phyloP scores from a whole-genome alignment of 768 basidiomycete genomes.

The Trichaptum fuscoviolaceum region DNA sequence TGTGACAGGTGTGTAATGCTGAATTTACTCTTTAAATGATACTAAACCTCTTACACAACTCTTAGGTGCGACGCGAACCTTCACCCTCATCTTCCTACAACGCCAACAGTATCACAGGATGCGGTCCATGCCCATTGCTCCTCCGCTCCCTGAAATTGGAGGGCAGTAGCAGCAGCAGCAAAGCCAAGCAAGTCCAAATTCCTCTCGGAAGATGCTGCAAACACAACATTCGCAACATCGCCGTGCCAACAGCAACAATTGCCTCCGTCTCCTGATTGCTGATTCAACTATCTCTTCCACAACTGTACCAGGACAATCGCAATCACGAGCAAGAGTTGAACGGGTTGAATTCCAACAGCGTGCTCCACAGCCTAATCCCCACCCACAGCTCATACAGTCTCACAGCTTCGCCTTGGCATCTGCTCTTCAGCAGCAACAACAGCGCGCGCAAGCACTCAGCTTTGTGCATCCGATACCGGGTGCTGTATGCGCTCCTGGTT shows the following conservation, averaged over 20 bases:
- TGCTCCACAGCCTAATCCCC: slow-evolving; percentile 45
- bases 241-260: slow-evolving; percentile 27
- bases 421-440: slow-evolving; percentile 18
- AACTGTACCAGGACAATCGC: slow-evolving; percentile 18
- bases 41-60: not conserved
- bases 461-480: slow-evolving; percentile 56
- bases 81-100: slow-evolving; percentile 41
- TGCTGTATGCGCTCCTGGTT: slow-evolving; percentile 47
- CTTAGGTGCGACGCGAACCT: slow-evolving; percentile 31
- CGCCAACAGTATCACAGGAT: slow-evolving; percentile 50
- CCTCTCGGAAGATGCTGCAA: slow-evolving; percentile 22
- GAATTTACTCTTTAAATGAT: not conserved
- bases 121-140: slow-evolving; percentile 58
- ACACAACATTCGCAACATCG: slow-evolving; percentile 24
- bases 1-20: not conserved
- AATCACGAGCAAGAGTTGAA: slow-evolving; percentile 20
- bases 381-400: slow-evolving; percentile 27
- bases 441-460: slow-evolving; percentile 27
- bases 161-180: slow-evolving; percentile 32
- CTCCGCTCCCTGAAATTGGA: slow-evolving; percentile 50
- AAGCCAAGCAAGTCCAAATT: slow-evolving; percentile 32
- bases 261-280: slow-evolving; percentile 28
- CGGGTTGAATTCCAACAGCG: slow-evolving; percentile 26
- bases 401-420: slow-evolving; percentile 19
- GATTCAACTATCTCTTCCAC: no score